Evolutionary conservation across 768 basidiomycete genomes (phyloP).

Genomic region (Coprinopsis marcescibilis): DNA sequence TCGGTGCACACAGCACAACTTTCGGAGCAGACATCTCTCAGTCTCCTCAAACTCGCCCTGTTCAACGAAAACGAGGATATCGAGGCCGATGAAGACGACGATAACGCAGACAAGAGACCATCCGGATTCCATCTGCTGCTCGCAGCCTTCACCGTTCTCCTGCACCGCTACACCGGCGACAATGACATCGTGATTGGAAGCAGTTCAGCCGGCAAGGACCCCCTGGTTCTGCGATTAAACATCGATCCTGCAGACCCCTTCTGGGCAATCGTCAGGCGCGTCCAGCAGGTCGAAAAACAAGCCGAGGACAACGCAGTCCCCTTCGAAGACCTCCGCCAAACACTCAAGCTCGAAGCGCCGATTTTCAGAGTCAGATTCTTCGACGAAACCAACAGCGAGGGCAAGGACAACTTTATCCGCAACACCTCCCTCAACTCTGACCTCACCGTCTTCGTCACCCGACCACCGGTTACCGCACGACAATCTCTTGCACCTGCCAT

Average conservation of each 20-base stretch:
- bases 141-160: conserved; percentile 84
- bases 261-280: conserved; percentile 80
- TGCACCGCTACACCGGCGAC: conserved; percentile 95
- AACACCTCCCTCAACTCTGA: conserved; percentile 86
- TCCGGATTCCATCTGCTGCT: conserved; percentile 90
- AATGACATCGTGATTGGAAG: conserved; percentile 90
- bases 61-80: conserved; percentile 52
- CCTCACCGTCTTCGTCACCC: conserved; percentile 83
- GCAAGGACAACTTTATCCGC: conserved; percentile 66
- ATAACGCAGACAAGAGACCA: conserved; percentile 38
- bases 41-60: conserved; percentile 77
- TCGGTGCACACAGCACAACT: conserved; percentile 70
- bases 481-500: conserved; percentile 69
- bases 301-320: conserved; percentile 79
- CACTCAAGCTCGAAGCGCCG: conserved; percentile 56
- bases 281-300: conserved; percentile 79
- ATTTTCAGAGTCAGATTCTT: conserved; percentile 96
- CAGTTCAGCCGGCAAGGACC: conserved; percentile 73
- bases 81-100: conserved; percentile 42
- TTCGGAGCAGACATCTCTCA: conserved; percentile 66
- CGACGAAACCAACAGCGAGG: conserved; percentile 72
- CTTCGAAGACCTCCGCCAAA: conserved; percentile 69
- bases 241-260: conserved; percentile 84
- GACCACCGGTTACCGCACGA: conserved; percentile 61
- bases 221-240: conserved; percentile 77